Evolutionary conservation across 108 stramenopile genomes (phyloP).

Genomic region (Cyclotella sp.): DNA sequence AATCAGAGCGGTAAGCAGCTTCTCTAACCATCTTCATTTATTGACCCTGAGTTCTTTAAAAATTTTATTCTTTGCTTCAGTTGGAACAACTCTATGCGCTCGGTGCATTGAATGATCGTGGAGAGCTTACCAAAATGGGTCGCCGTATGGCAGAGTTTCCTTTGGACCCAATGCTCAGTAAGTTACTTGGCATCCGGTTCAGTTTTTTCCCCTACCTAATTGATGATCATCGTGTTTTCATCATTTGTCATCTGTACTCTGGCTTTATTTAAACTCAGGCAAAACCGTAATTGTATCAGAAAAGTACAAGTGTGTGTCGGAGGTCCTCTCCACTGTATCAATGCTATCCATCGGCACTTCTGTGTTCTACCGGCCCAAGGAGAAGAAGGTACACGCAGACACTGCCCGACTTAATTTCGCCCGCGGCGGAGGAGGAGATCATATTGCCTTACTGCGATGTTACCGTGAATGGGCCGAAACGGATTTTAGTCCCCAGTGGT

Average conservation of each 20-base stretch:
- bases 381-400: slow-evolving; percentile 97
- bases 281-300: slow-evolving; percentile 95
- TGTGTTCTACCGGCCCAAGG: slow-evolving; percentile 97
- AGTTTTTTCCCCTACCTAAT: neutral
- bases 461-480: slow-evolving; percentile 95
- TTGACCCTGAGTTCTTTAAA: neutral
- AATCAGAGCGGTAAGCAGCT: slow-evolving; percentile 70
- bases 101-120: slow-evolving; percentile 98
- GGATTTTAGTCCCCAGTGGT: slow-evolving; percentile 96
- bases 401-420: slow-evolving; percentile 97
- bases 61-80: neutral
- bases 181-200: neutral
- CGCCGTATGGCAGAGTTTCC: slow-evolving; percentile 99
- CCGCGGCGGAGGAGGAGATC: slow-evolving; percentile 97
- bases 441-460: slow-evolving; percentile 88
- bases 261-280: neutral
- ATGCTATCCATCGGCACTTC: slow-evolving; percentile 96
- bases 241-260: neutral
- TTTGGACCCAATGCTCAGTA: slow-evolving; percentile 95
- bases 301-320: slow-evolving; percentile 92
- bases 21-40: neutral
- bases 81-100: slow-evolving; percentile 98
- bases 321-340: slow-evolving; percentile 92
- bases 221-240: neutral
- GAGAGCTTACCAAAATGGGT: slow-evolving; percentile 98